Conservation (phyloP, 306 rosid species). For the Geum urbanum region DNA sequence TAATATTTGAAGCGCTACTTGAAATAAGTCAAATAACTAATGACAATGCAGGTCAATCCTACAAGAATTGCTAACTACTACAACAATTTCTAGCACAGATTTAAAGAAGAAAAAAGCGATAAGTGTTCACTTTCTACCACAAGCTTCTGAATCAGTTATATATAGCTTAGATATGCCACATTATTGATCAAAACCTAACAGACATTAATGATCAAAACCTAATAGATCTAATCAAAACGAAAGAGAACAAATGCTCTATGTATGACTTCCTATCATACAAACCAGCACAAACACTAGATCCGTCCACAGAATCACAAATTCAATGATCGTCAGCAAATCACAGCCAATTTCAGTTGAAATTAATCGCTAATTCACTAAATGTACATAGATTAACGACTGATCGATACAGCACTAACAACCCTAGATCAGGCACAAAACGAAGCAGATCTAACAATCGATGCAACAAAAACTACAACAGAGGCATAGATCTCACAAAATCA, state of each 20-base stretch:
- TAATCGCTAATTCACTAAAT: not conserved
- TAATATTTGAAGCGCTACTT: not conserved
- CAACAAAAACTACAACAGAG: not conserved
- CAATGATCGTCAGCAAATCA: not conserved
- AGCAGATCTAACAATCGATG: not conserved
- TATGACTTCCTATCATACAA: not conserved
- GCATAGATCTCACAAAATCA: constrained; percentile 5
- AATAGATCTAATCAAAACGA: constrained; percentile 6
- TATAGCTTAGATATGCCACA: not conserved
- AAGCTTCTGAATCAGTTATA: too few species aligned
- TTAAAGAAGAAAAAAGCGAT: too few species aligned
- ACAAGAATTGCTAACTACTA: not conserved
- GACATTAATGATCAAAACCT: not conserved
- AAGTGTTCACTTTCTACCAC: too few species aligned
- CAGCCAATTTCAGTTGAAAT: not conserved
- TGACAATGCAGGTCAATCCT: not conserved
- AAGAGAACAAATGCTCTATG: not conserved
- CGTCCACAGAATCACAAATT: not conserved
- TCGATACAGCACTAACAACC: not conserved
- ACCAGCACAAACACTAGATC: not conserved
- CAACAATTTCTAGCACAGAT: not conserved
- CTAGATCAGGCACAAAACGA: not conserved
- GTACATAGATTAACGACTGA: too few species aligned
- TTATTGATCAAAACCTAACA: not conserved
- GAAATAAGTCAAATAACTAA: not conserved